Conservation (phyloP, 2,329 filamentous ascomycete species). For the Emmonsiellopsis sp. region DNA sequence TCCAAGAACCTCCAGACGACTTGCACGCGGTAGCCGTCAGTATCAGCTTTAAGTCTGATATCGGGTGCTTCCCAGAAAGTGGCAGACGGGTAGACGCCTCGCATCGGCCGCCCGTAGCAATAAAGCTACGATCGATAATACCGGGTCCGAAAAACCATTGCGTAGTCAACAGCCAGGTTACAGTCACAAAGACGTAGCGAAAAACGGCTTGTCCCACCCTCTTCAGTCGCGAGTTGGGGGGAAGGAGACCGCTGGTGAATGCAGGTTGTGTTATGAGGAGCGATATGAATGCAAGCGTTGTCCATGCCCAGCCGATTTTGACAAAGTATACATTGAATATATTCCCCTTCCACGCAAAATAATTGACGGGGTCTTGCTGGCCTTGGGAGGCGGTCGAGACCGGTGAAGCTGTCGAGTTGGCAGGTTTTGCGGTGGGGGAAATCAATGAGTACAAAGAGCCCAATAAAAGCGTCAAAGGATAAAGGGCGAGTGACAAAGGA, state of each 20-base stretch:
- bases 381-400: constrained; percentile 2
- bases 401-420: constrained; percentile 49
- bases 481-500: constrained; percentile 54
- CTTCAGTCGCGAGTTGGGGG: constrained; percentile 27
- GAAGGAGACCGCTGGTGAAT: constrained; percentile 33
- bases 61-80: neutral
- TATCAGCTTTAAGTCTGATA: constrained; percentile 39
- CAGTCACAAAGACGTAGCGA: constrained; percentile 64
- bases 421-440: constrained; percentile 58
- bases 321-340: constrained; percentile 89
- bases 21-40: constrained; percentile 75
- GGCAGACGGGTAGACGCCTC: constrained; percentile 40
- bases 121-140: constrained; percentile 81
- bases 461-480: constrained; percentile 68
- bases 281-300: constrained; percentile 60
- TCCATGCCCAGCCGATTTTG: constrained; percentile 92
- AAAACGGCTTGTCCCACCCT: constrained; percentile 49
- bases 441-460: constrained; percentile 73
- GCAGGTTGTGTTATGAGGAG: constrained; percentile 62
- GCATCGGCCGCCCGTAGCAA: constrained; percentile 80
- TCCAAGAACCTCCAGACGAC: constrained; percentile 71
- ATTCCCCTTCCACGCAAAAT: constrained; percentile 92
- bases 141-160: constrained; percentile 95
- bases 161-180: constrained; percentile 75
- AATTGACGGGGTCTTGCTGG: constrained; percentile 35